Evolutionary conservation across 345 rosid genomes (phyloP).

Genomic region (Ricinus communis): DNA sequence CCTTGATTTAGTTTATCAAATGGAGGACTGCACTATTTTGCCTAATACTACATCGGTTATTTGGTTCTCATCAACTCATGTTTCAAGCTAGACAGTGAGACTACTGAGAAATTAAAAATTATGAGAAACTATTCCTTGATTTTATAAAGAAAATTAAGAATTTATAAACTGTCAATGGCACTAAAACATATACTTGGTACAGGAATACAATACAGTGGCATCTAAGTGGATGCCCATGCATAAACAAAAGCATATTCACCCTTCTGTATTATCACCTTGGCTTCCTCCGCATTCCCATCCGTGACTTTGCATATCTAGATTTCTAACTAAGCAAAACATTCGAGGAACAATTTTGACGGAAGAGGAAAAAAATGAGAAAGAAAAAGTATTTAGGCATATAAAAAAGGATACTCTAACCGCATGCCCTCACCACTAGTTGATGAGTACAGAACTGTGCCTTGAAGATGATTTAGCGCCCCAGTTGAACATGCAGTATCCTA

Average conservation of each 20-base stretch:
- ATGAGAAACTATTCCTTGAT: neutral
- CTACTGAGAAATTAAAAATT: too few relatives aligned
- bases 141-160: neutral
- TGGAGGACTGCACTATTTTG: too few relatives aligned
- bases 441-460: constrained; percentile 72
- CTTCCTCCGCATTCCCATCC: constrained; percentile 82
- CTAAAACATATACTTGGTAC: neutral
- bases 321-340: constrained; percentile 43
- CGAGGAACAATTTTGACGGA: neutral
- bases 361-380: neutral
- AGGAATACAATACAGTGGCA: neutral
- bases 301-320: constrained; percentile 74
- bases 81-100: too few relatives aligned
- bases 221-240: neutral
- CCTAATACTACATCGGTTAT: too few relatives aligned
- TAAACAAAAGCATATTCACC: neutral
- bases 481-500: constrained; percentile 80
- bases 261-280: constrained; percentile 11
- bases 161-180: constrained; percentile 4
- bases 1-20: too few relatives aligned
- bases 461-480: constrained; percentile 65
- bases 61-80: too few relatives aligned
- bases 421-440: constrained; percentile 70
- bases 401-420: constrained; percentile 87
- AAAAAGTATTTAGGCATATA: neutral